A percentile compares a stretch with the other conserved stretches of the same genome.
Evolutionary conservation across 2,329 filamentous ascomycete species (phyloP).

Genomic region (Colletotrichum nymphaeae): DNA sequence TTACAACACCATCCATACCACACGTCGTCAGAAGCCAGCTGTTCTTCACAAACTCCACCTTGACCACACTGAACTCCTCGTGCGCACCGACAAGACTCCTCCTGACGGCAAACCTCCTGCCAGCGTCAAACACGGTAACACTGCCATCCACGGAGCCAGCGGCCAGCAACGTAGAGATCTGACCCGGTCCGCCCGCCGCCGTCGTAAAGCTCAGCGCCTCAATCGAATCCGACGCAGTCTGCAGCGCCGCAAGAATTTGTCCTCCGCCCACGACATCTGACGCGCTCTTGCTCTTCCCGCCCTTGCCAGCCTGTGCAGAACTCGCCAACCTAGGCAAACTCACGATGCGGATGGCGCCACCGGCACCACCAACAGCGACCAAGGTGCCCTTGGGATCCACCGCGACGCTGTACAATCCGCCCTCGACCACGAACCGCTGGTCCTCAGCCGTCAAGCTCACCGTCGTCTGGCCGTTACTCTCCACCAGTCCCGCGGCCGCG

Average conservation of each 20-base stretch:
- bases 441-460: constrained; percentile 83
- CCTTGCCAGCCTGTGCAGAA: constrained; percentile 38
- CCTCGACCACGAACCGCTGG: constrained; percentile 91
- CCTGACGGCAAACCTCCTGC: constrained; percentile 87
- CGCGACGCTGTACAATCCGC: constrained; percentile 89
- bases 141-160: constrained; percentile 78
- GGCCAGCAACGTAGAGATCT: constrained; percentile 62
- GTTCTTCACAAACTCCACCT: constrained; percentile 84
- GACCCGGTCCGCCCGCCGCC: constrained; percentile 50
- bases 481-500: constrained; percentile 64
- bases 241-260: constrained; percentile 82
- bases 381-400: constrained; percentile 84
- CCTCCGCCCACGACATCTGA: constrained; percentile 56
- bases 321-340: constrained; percentile 76
- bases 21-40: constrained; percentile 83
- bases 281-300: constrained; percentile 44
- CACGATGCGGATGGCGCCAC: constrained; percentile 86
- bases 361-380: constrained; percentile 88
- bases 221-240: constrained; percentile 80
- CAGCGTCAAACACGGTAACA: constrained; percentile 88
- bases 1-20: constrained; percentile 91
- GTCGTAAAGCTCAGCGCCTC: constrained; percentile 77
- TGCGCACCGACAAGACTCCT: constrained; percentile 85
- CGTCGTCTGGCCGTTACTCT: constrained; percentile 71
- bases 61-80: constrained; percentile 90